These are phyloP conservation scores for Aureobasidium sp. DNA, from an alignment of 2,329 filamentous ascomycete species.

Conservation along the genomic window DNA sequence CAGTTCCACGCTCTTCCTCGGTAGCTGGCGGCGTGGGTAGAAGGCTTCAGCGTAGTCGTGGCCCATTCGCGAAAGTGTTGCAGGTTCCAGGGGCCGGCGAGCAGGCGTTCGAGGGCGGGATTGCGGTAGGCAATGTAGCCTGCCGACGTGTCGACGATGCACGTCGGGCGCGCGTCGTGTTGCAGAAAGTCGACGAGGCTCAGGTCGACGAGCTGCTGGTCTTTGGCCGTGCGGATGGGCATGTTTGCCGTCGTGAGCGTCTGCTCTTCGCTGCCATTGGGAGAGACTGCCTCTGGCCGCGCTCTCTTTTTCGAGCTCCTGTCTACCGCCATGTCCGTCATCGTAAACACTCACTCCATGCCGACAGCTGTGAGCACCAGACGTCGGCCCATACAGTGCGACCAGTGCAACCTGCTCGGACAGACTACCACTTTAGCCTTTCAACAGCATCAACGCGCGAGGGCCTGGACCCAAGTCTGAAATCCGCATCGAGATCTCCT, in stretches of 20 bases:
- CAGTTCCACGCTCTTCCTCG: conserved; percentile 4
- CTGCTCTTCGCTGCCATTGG: background rate
- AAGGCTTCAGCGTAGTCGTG: background rate
- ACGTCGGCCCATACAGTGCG: background rate
- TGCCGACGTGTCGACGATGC: background rate
- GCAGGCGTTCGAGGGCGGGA: conserved; percentile 3
- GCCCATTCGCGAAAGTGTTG: background rate
- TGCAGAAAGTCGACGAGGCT: background rate
- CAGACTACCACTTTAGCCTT: background rate
- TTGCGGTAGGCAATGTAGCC: background rate
- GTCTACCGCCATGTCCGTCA: background rate
- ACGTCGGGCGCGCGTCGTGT: background rate
- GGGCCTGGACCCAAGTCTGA: background rate
- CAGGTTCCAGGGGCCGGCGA: background rate
- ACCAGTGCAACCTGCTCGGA: background rate
- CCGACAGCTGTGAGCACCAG: background rate
- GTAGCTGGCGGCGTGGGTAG: background rate
- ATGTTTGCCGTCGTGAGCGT: background rate
- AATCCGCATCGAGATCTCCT: background rate
- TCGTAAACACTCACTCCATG: background rate
- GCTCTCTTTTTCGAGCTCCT: background rate
- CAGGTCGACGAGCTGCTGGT: background rate
- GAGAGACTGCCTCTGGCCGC: background rate
- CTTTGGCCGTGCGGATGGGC: background rate
- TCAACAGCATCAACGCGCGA: background rate